These are phyloP conservation scores for Laetiporus sulphureus DNA, from an alignment of 1,284 basidiomycete genomes.

Conservation along the genomic window DNA sequence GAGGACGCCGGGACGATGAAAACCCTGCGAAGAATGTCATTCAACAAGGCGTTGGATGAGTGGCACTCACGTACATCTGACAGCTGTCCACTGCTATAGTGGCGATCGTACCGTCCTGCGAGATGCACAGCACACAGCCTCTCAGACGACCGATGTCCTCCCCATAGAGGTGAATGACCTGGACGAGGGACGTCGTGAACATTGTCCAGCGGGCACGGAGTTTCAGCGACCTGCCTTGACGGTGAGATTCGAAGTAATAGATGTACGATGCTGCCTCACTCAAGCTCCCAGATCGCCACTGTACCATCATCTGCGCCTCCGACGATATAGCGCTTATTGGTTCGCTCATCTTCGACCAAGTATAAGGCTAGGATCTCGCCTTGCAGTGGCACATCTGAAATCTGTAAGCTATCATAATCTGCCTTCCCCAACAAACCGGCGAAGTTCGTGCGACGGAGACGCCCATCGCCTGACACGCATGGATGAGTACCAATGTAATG, in stretches of 20 bases:
- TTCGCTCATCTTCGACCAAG: constrained; percentile 45
- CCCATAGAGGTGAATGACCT: constrained; percentile 52
- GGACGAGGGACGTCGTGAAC: constrained; percentile 57
- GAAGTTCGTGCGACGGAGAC: constrained; percentile 37
- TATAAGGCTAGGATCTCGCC: constrained; percentile 48
- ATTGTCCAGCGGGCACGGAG: constrained; percentile 63
- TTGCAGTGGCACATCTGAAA: constrained; percentile 39
- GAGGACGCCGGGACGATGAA: constrained; percentile 60
- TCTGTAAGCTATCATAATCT: constrained; percentile 24
- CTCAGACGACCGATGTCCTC: constrained; percentile 54
- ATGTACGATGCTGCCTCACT: constrained; percentile 31
- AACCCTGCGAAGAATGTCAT: constrained; percentile 36
- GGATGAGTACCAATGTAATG: neutral
- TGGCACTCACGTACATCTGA: constrained; percentile 61
- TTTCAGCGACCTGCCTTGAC: constrained; percentile 43
- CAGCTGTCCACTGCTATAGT: constrained; percentile 73
- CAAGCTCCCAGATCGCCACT: constrained; percentile 61
- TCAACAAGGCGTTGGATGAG: neutral
- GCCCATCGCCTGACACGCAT: constrained; percentile 48
- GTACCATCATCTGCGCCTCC: constrained; percentile 74
- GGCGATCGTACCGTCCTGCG: constrained; percentile 77
- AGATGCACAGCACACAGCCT: constrained; percentile 70
- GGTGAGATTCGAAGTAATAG: neutral
- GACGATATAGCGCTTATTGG: constrained; percentile 51
- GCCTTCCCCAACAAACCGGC: constrained; percentile 20